phyloP scores from a whole-genome alignment of 1,284 basidiomycete species.

The Farysia itapuensis region DNA sequence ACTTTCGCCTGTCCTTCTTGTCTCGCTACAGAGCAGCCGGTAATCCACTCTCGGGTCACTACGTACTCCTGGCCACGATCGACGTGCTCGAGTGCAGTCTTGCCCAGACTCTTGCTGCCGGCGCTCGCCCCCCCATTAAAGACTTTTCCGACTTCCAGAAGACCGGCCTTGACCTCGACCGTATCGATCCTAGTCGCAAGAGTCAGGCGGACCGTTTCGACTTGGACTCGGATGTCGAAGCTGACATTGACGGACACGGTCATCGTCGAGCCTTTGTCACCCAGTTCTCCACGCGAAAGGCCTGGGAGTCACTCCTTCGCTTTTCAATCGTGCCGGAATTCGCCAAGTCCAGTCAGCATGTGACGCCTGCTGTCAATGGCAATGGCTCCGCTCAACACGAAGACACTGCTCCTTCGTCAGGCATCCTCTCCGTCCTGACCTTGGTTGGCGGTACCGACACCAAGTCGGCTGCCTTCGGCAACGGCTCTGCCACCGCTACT shows the following conservation, averaged over 20 bases:
- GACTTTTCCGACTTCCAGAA: constrained; percentile 36
- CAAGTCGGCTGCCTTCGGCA: constrained; percentile 34
- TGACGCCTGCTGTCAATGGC: too few species aligned
- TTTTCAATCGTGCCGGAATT: constrained; percentile 14
- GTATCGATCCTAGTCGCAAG: constrained; percentile 31
- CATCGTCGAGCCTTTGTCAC: constrained; percentile 16
- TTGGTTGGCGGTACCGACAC: constrained; percentile 12
- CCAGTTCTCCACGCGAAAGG: constrained; percentile 65
- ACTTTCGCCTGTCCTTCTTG: constrained; percentile 66
- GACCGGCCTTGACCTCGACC: constrained; percentile 31
- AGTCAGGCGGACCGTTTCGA: constrained; percentile 45
- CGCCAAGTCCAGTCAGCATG: constrained; percentile 1
- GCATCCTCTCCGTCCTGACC: constrained; percentile 35
- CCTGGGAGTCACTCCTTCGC: constrained; percentile 72
- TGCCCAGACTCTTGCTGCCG: constrained; percentile 71
- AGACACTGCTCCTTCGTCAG: constrained; percentile 2
- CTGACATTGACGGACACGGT: constrained; percentile 4
- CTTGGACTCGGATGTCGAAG: constrained; percentile 14
- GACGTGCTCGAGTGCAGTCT: constrained; percentile 81
- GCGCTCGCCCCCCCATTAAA: constrained; percentile 44
- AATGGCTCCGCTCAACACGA: constrained; percentile 3
- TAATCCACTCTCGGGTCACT: constrained; percentile 80
- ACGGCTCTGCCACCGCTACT: constrained; percentile 56
- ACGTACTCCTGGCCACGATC: constrained; percentile 79
- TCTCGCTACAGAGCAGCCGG: constrained; percentile 74